phyloP scores from a whole-genome alignment of 2,329 filamentous ascomycete species.

The Cladosporium austrohemisphaericum region DNA sequence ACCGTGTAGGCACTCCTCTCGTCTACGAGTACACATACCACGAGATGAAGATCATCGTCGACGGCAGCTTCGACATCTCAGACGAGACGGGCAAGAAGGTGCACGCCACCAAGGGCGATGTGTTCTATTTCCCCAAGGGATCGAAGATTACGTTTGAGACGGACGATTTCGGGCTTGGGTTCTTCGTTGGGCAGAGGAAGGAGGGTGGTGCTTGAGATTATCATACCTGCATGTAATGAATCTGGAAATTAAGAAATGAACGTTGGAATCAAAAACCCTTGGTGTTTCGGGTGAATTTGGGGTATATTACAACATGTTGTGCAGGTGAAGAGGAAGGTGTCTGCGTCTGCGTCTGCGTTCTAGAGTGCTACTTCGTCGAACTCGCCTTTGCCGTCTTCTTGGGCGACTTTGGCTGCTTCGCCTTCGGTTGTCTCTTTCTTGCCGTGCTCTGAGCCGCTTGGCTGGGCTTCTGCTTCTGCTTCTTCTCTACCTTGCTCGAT shows the following conservation, averaged over 20 bases:
- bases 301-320: constrained; percentile 7
- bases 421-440: constrained; percentile 20
- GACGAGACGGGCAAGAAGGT: constrained; percentile 61
- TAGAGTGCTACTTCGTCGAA: constrained; percentile 28
- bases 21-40: constrained; percentile 68
- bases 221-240: not conserved
- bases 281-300: constrained; percentile 17
- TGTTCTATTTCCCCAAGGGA: constrained; percentile 67
- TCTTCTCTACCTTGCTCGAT: constrained; percentile 26
- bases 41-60: constrained; percentile 71
- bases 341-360: not conserved
- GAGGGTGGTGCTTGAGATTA: constrained; percentile 22
- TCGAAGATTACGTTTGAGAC: constrained; percentile 59
- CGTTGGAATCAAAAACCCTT: too few species aligned
- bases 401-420: constrained; percentile 1
- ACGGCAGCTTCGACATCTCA: constrained; percentile 62
- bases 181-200: constrained; percentile 27
- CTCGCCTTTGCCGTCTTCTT: constrained; percentile 25
- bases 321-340: not conserved
- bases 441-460: constrained; percentile 7
- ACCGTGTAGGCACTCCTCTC: constrained; percentile 56
- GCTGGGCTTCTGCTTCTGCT: constrained; percentile 14
- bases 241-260: too few species aligned
- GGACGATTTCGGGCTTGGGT: constrained; percentile 29
- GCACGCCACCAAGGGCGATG: constrained; percentile 58